Conservation (phyloP, 1,284 basidiomycete genomes). For the Pseudozyma tsukubaensis region DNA sequence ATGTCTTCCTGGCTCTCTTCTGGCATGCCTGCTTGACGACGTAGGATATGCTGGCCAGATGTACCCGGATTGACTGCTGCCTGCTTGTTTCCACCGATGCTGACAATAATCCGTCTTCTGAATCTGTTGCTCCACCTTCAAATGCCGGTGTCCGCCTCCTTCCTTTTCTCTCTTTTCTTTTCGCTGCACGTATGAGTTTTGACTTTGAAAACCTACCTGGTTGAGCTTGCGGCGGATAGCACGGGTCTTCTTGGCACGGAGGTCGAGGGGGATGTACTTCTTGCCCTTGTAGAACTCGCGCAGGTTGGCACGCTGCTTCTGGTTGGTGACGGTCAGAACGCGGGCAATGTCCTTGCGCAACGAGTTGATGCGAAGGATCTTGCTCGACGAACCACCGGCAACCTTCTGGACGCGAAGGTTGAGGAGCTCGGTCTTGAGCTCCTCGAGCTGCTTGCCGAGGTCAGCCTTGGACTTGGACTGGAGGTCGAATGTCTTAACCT, state of each 20-base stretch:
- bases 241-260: conserved; percentile 97
- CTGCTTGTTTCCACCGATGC: too few species aligned
- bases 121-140: too few species aligned
- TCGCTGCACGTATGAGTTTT: background rate
- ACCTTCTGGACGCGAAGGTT: conserved; percentile 95
- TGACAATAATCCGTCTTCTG: too few species aligned
- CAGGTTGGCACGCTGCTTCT: conserved; percentile 95
- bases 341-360: conserved; percentile 99
- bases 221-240: conserved; percentile 96
- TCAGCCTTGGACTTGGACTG: conserved; percentile 99
- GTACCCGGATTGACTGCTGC: too few species aligned
- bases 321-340: conserved; percentile 97
- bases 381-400: conserved; percentile 92
- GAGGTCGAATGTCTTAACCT: conserved; percentile 96
- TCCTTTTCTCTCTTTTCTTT: background rate
- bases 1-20: too few species aligned
- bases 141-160: background rate
- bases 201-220: conserved; percentile 73
- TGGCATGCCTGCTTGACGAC: too few species aligned
- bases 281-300: conserved; percentile 98
- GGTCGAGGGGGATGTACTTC: conserved; percentile 96
- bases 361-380: conserved; percentile 84
- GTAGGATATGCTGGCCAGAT: too few species aligned
- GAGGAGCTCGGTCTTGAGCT: conserved; percentile 96
- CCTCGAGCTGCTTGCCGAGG: conserved; percentile 91